phyloP scores from a whole-genome alignment of 2,329 filamentous ascomycete genomes.

The Trichophaea hybrida region DNA sequence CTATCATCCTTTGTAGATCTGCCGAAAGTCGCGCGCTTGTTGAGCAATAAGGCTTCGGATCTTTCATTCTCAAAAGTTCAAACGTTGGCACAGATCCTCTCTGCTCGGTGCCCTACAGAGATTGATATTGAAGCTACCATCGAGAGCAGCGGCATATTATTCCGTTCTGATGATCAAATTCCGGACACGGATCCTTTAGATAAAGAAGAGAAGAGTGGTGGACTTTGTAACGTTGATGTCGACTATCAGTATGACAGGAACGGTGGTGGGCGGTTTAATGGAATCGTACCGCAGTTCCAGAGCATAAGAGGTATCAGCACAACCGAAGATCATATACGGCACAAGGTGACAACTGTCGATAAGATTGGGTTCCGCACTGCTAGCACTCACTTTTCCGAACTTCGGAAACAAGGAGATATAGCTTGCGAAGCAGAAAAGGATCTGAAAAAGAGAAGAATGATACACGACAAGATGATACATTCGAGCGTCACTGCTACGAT shows the following conservation, averaged over 20 bases:
- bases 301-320: not conserved
- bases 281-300: not conserved
- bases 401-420: conserved; percentile 25
- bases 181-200: conserved; percentile 16
- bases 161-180: conserved; percentile 15
- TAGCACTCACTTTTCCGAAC: conserved; percentile 25
- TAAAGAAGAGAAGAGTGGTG: conserved; percentile 1
- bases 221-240: not conserved
- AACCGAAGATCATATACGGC: conserved; percentile 8
- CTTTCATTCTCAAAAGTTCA: conserved; percentile 24
- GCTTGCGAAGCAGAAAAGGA: conserved; percentile 23
- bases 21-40: conserved; percentile 26
- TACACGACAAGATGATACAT: conserved; percentile 6
- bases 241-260: not conserved
- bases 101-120: conserved; percentile 20
- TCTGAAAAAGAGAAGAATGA: conserved; percentile 14
- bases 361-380: conserved; percentile 24
- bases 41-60: conserved; percentile 31
- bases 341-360: conserved; percentile 17
- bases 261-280: not conserved
- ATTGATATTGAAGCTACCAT: conserved; percentile 16
- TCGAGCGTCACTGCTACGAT: no score
- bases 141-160: conserved; percentile 9
- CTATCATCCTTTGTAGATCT: conserved; percentile 25
- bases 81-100: conserved; percentile 25